Evolutionary conservation across 257 asterid species (phyloP).

Genomic region (Fraxinus quadrangulata): DNA sequence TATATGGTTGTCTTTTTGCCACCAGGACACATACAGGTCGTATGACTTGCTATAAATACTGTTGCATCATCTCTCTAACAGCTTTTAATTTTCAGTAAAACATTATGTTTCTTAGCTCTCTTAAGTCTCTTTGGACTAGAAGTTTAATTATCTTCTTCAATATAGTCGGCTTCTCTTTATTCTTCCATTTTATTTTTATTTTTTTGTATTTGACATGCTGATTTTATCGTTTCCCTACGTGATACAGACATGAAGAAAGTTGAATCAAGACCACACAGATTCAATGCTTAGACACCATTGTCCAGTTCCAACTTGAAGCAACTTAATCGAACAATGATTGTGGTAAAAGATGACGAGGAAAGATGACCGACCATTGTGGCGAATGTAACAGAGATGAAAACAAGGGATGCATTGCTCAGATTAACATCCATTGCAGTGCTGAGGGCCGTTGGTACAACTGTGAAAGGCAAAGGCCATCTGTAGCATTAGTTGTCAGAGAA

Average conservation of each 20-base stretch:
- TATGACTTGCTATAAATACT: background rate
- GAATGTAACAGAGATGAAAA: slow-evolving; percentile 96
- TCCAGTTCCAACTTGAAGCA: slow-evolving; percentile 18
- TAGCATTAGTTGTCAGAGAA: slow-evolving; percentile 85
- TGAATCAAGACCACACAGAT: slow-evolving; percentile 20
- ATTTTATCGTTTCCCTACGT: background rate
- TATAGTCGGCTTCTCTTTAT: background rate
- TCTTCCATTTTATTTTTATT: background rate
- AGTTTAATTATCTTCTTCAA: slow-evolving; percentile 11
- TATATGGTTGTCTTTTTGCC: slow-evolving; percentile 2
- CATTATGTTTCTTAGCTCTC: background rate
- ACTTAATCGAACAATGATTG: slow-evolving; percentile 9
- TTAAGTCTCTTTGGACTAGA: background rate
- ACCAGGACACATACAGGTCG: background rate
- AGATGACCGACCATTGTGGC: slow-evolving; percentile 91
- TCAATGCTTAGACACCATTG: slow-evolving; percentile 22
- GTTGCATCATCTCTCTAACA: slow-evolving; percentile 4
- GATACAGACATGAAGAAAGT: slow-evolving; percentile 6
- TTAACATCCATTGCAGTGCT: slow-evolving; percentile 97
- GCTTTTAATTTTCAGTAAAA: slow-evolving; percentile 1
- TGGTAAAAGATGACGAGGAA: slow-evolving; percentile 24
- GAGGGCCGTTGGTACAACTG: slow-evolving; percentile 99
- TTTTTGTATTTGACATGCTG: background rate
- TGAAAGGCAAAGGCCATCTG: slow-evolving; percentile 93
- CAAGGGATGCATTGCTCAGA: slow-evolving; percentile 95